Base-by-base conservation (phyloP, 441 rosid genomes). In the Bocquillonia castaneifolia region DNA sequence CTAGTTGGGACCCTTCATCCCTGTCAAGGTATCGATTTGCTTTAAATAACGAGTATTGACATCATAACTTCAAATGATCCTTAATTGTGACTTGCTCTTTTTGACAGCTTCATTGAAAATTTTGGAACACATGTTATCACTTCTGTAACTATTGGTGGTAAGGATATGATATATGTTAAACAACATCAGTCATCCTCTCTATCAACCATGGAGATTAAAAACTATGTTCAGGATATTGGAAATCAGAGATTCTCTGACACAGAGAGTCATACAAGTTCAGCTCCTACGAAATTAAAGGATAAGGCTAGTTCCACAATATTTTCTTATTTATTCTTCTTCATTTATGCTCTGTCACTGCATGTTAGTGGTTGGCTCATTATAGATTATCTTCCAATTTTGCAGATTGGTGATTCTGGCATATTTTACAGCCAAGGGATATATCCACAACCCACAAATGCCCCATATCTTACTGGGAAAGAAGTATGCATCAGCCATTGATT, bases 401-500 rank as follows among this genome's bases (percentile, higher is more conserved):
- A 86, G 92, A 81, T 76, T 66, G 71, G 76, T 73, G 91, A 88
- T 81, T 77, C 90, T 63, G 84, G 86, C 59, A 72, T 86, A 63
- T 86, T 88, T 74, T 78, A 81, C 74, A 83, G 90, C 68, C 90
- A 86, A 74, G 95, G 94, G 73, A 78, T 89, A 77, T 85, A 89
- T 80, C 92, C 92, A 74, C 92, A 86, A 66, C 92, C 92, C 39
- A 78, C 82, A 1, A 79, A 69, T 71, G 80, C 79, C 2, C 76
- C 83, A 22, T 77, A 72, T 80, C 84, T 82, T 57, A 72, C 83
- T 2, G 90, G 88, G 31, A 87, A 83, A 84, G 90, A 87, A 83
- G 90, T 89, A 80, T 59, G 84, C 22, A 5, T 39, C 59, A 20
- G 37, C 42, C 37, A 25, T n/a, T 59, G 36, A 28, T 56, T 59